Base-by-base conservation (phyloP, 2,329 filamentous ascomycete species). In the Teratosphaeria gauchensis region DNA sequence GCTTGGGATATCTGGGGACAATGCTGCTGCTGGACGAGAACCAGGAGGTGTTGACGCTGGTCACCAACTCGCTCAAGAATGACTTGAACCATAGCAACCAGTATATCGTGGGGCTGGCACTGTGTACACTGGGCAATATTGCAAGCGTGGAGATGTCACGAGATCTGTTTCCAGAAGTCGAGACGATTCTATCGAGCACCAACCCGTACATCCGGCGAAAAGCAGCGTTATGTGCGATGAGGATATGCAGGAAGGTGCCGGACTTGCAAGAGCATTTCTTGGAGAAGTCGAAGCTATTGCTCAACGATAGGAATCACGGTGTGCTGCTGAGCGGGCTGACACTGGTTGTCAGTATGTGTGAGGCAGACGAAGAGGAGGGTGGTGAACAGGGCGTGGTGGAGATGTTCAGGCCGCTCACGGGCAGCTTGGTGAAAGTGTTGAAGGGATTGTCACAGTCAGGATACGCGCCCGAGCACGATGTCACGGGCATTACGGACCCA, bases 181-280 rank as follows among this genome's bases (percentile, higher is more conserved):
- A 99, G 75, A 89, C 83, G 61, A 85, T 97, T 54, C 79, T 99
- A 64, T 88, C 91, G 51, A 96, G 92, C 54, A 87, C 91, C 56
- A 99, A 99, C 73, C 94, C 94, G n/a, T 99, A 99, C 73, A 96
- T 99, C 71, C 84, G 94, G 67, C 85, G 94, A 67, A 99, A 99
- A 79, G 94, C 94, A 19, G 94, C 94, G 3, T 82, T 99, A n/a
- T 99, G 94, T 76, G 94, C 94, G 55, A 99, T 99, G 94, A 85
- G 92, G 65, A 96, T 99, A 80, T 96, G 92, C 77, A 88, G 91
- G 68, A 99, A 99, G 75, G 94, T 99, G 11, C 94, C 95, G 5
- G 94, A 99, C 73, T 78, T 99, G 57, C 90, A 96, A 74, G 95
- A 99, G 73, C 92, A 99, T 75, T 99, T 99, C 71, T 73, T 96